Base-by-base conservation (phyloP, 2,329 filamentous ascomycete species). In the Pestalotiopsis sp. region DNA sequence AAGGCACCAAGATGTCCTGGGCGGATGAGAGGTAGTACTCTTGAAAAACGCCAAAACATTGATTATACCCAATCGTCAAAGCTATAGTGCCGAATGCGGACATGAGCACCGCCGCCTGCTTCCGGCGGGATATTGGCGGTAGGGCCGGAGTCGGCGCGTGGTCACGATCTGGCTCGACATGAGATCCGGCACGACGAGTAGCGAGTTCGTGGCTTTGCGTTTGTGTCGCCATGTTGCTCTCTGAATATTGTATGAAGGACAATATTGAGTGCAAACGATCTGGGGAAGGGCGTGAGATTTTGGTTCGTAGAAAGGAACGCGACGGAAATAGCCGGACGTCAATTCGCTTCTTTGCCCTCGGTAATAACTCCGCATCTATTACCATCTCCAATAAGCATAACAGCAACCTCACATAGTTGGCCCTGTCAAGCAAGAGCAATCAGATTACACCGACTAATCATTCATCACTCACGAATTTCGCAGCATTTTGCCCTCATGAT, bases 21-120 rank as follows among this genome's bases (percentile, higher is more conserved):
- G 70, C 71, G 0, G 77, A 66, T 4, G 83, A 84, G 62, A 83
- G 80, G 70, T 86, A 86, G 71, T 83, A 85, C 62, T 82, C 78
- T 70, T 85, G 84, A 66, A 86, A 86, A 11, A 86, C 82, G 11
- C 84, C 83, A 70, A 82, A 86, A 41, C 78, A 80, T 68, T 85
- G 83, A 70, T 86, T 86, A 68, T 85, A 81, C 12, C 84, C 83
- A 62, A 85, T 83, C 3, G 84, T 85, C 25, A 85, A 78, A 62
- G 79, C 79, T 45, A 85, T 83, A 56, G 81, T 81, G 0, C 81
- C 70, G 65, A 86, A 85, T 5, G 80, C 80, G 0, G 83, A 83
- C 20, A 80, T 69, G 14, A 86, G 76, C 25, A 85, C 82, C 1
- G 78, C 70, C 5, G 79, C 76, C 75, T 86, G 84, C 61, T 82